Evolutionary conservation across 768 basidiomycete genomes (phyloP).

Genomic region (Serendipita sp.): DNA sequence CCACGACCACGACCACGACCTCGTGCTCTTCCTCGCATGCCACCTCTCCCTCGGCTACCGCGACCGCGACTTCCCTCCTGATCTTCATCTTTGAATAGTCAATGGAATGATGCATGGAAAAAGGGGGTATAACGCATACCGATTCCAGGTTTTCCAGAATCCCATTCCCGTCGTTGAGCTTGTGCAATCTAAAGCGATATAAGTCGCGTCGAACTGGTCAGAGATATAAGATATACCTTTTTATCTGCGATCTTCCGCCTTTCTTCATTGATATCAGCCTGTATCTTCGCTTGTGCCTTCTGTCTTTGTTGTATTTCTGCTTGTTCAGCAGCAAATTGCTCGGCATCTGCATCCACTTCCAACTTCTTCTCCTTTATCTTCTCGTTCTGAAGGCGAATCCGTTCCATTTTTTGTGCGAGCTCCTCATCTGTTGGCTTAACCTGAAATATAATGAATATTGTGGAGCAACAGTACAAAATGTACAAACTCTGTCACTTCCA

Average conservation of each 20-base stretch:
- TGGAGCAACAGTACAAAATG: background rate
- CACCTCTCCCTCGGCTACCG: background rate
- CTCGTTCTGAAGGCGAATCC: slow-evolving; percentile 57
- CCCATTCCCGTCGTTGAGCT: slow-evolving; percentile 67
- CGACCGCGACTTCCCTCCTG: background rate
- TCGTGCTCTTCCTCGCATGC: background rate
- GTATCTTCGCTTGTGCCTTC: slow-evolving; percentile 37
- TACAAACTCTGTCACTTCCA: slow-evolving; percentile 48
- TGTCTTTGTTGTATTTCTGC: slow-evolving; percentile 1
- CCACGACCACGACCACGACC: background rate
- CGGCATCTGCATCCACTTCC: slow-evolving; percentile 72
- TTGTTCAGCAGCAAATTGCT: slow-evolving; percentile 36
- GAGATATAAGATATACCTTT: background rate
- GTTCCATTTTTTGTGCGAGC: slow-evolving; percentile 49
- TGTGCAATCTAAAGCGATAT: slow-evolving; percentile 15
- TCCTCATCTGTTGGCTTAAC: slow-evolving; percentile 55
- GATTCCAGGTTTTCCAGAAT: slow-evolving; percentile 41
- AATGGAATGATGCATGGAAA: background rate
- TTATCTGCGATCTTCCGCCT: slow-evolving; percentile 3
- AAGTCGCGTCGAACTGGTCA: background rate
- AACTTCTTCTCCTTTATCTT: slow-evolving; percentile 55
- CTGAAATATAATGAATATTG: slow-evolving; percentile 20
- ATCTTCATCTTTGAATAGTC: background rate
- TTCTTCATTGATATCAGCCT: slow-evolving; percentile 49
- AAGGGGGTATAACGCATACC: background rate